Base-by-base conservation (phyloP, 306 rosid genomes). In the Quercus berberidifolia region DNA sequence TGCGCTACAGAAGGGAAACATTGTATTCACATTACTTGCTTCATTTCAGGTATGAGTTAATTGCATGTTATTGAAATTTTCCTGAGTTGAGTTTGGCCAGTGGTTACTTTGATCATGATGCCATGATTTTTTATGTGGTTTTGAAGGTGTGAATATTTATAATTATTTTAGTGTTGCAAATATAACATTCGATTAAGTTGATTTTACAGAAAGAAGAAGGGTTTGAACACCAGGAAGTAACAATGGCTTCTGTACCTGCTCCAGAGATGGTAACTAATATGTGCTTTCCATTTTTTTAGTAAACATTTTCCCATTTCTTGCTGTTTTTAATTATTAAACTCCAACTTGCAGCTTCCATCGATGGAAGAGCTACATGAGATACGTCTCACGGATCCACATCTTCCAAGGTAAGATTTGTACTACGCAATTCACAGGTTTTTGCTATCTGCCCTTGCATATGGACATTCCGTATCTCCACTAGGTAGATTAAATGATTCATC, bases 311-410 rank as follows among this genome's bases (percentile, higher is more conserved):
- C 9, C 4, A 10, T 51, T 43, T 9, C 3, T 69, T 55, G 20
- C 38, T 6, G 17, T 23, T 28, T 78, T 5, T 41, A 33, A 21
- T 18, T 51, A 23, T 71, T 81, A 33, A 80, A 69, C 46, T 84
- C 46, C 60, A 49, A 46, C 76, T 79, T 81, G 52, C 86, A 95
- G 99, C 99, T 95, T 87, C 73, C 87, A 49, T 86, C 96, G 8
- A 68, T 95, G 94, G 99, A 95, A 80, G 98, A 90, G 84, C 81
- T 95, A 55, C 89, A 92, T 3, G 90, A 95, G 79, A 90, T 78
- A 72, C 97, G 97, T 56, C 88, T 95, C 63, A 89, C 84, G 59
- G 92, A 95, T 79, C 95, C 99, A 15, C 87, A 82, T 74, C 91
- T 95, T 85, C 99, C 97, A 55, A 25, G 25, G 25, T 25, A 25